Base-by-base conservation (phyloP, 208 protist genomes). In the Wallacemonas sp. region DNA sequence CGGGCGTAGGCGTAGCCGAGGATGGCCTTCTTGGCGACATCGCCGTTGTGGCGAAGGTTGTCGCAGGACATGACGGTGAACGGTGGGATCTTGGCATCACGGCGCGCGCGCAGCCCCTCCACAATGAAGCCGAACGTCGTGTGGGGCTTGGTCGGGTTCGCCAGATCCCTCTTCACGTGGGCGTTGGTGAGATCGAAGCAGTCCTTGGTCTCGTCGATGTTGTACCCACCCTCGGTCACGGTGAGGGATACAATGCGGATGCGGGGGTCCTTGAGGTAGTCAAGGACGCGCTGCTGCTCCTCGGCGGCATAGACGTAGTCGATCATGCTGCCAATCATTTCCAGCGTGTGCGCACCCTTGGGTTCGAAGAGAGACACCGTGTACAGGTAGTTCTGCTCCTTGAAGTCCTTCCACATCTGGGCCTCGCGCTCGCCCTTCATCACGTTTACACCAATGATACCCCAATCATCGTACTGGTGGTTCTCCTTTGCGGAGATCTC, bases 11-110 rank as follows among this genome's bases (percentile, higher is more conserved):
- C 70, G 47, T 66, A 77, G 62, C 62, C 70, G 12, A 72, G 62
- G 31, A 77, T 60, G 11, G 69, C 75, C 46, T 70, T 82, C 63
- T 69, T 75, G 9, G 71, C 65, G 27, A 76, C 72, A 17, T 77
- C 62, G 33, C 72, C 72, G 66, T 80, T 82, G 62, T 86, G 75
- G 19, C 72, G 71, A 22, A 80, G 54, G 51, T 82, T 80, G 62
- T 79, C 72, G 60, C 71, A 82, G 31, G 69, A 82, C 75, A 80
- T 77, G 39, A 80, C 60, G 22, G 69, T 82, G 51, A 82, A 82
- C n/a, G 72, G 72, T 15, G 65, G 49, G 26, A 64, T 53, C 11
- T 33, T 59, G 14, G 21, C 31, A 27, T 62, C 31, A 19, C 65
- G 58, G 4, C 79, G 68, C 21, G 54, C 54, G n/a, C 68, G 79